phyloP scores from a whole-genome alignment of 805 yeast genomes.

The Myxozyma monticola region DNA sequence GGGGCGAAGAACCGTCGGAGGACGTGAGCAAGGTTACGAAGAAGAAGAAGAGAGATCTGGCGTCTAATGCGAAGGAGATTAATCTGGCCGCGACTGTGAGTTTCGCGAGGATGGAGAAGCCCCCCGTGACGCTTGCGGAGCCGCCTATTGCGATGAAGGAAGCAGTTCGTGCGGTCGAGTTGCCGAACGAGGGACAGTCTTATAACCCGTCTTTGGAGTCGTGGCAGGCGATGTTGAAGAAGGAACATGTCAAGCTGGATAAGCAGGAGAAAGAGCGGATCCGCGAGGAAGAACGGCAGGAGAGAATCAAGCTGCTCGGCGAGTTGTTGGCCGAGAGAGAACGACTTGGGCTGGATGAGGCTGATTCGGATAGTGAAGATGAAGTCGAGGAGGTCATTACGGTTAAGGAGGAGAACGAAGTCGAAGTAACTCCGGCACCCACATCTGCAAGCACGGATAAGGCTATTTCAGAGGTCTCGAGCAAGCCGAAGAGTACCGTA shows the following conservation, averaged over 20 bases:
- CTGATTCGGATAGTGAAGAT: conserved; percentile 38
- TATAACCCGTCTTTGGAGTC: conserved; percentile 84
- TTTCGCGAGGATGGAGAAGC: conserved; percentile 33
- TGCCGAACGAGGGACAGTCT: conserved; percentile 86
- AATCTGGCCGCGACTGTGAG: conserved; percentile 10
- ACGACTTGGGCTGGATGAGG: conserved; percentile 43
- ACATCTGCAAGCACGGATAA: conserved; percentile 43
- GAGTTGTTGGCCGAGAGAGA: conserved; percentile 60
- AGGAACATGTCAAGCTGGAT: conserved; percentile 67
- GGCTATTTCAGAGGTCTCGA: conserved; percentile 41
- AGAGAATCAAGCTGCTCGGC: conserved; percentile 64
- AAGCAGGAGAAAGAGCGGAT: conserved; percentile 57
- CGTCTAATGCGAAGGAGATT: conserved; percentile 5
- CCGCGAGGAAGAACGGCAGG: conserved; percentile 61
- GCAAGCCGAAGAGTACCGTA: conserved; percentile 32
- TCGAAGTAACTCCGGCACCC: conserved; percentile 43
- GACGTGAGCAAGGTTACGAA: conserved; percentile 1
- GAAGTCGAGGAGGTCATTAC: conserved; percentile 59
- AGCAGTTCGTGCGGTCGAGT: conserved; percentile 43
- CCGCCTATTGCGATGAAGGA: conserved; percentile 60
- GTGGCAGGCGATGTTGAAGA: conserved; percentile 72
- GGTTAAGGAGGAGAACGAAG: conserved; percentile 58
- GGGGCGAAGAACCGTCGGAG: conserved; percentile 60
- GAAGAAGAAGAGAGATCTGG: conserved; percentile 9
- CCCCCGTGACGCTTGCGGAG: conserved; percentile 50